Evolutionary conservation across 352 stramenopile genomes (phyloP), one percentile per base, ranked within the genome.

Genomic region (Elongisporangium prolatum): DNA sequence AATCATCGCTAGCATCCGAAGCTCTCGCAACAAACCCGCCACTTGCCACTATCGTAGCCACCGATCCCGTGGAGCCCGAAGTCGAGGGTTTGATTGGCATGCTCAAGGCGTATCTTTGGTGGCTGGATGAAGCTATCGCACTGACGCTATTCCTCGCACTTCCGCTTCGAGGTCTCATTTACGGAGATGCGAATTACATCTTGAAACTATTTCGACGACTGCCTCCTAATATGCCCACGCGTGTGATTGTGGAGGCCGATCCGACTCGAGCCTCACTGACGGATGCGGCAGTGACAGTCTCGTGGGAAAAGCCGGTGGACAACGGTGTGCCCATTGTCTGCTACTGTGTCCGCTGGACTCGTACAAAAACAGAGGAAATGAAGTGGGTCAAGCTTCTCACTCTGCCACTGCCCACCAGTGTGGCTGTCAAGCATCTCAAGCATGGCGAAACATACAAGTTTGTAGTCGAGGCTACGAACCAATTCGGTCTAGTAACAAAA

Each of bases 401-500:
- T 5, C 60, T 90, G 4, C 82, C 82, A 13, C 63, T 92, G n/a
- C 84, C 85, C 2, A 89, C 78, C 1, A 77, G 61, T 7, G 80
- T 88, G 48, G 67, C 53, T 0, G 64, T 93, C 47, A 68, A 86
- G 16, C 84, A 91, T 21, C 57, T 94, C 22, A 59, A 74, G 38
- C 81, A 91, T 40, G 85, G 85, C 8, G 83, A 93, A 57, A 94
- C 85, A 44, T 94, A 93, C 72, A 91, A 91, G 54, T 85, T 94
- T 56, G 74, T 88, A 11, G 85, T 94, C 5, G 79, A 94, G 56
- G 80, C 85, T 17, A 93, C 83, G 9, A 94, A 94, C 60, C 64
- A 76, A 22, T 94, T 94, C 52, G 85, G 85, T 0, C 61, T 93
- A 44, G 72, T 91, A 18, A 85, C 77, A 9, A 75, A 72, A 50